Evolutionary conservation across 176 grass and related monocot species (phyloP).

Genomic region (Triticum monococcum): DNA sequence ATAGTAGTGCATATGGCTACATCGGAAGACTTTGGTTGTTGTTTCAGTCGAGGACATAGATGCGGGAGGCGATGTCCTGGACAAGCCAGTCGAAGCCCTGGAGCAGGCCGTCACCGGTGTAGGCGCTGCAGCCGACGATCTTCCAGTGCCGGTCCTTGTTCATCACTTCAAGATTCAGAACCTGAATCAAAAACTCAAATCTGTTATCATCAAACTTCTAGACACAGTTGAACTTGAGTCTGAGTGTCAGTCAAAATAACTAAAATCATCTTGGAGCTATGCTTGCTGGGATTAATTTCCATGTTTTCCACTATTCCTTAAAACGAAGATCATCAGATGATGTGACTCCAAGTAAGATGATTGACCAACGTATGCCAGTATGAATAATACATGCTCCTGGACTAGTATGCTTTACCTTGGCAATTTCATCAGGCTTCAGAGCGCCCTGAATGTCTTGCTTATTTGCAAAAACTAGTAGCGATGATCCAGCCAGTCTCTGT

Average conservation of each 20-base stretch:
- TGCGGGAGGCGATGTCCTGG: constrained; percentile 70
- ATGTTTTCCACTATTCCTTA: not conserved
- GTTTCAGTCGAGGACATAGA: constrained; percentile 62
- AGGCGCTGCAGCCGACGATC: constrained; percentile 60
- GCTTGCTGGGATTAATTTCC: not conserved
- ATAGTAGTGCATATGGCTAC: not conserved
- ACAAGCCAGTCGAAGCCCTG: constrained; percentile 80
- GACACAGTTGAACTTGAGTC: too few relatives aligned
- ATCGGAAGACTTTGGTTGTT: not conserved
- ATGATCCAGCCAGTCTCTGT: constrained; percentile 65
- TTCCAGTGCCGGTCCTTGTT: constrained; percentile 67
- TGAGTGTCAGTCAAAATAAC: too few relatives aligned
- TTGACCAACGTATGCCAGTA: too few relatives aligned
- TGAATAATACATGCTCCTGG: too few relatives aligned
- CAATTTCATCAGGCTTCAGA: constrained; percentile 15
- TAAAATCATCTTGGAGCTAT: too few relatives aligned
- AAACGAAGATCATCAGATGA: too few relatives aligned
- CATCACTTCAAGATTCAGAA: constrained; percentile 59
- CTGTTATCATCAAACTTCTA: not conserved
- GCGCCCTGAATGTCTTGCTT: constrained; percentile 71
- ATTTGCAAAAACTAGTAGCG: constrained; percentile 64
- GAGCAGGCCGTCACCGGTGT: constrained; percentile 58
- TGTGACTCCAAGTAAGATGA: too few relatives aligned
- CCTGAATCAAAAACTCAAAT: not conserved
- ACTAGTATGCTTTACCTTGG: not conserved